Evolutionary conservation across 1,284 basidiomycete genomes (phyloP), one percentile per base, ranked within the genome.

Genomic region (Cryptococcus wingfieldii): DNA sequence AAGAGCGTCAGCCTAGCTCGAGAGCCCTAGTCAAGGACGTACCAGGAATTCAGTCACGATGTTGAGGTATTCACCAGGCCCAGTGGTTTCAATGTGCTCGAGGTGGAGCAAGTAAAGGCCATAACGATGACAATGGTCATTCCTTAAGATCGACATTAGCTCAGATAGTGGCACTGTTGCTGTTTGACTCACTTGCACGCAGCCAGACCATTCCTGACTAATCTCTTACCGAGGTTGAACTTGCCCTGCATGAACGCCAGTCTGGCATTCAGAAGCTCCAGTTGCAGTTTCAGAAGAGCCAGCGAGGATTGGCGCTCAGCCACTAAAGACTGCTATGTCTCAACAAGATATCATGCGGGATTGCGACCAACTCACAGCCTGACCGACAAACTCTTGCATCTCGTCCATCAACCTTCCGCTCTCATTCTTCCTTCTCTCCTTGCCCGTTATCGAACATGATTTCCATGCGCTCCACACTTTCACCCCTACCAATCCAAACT

Each of bases 401-500:
- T 71, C 69, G 6, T 47, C 59, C 2, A 56, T 48, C 13, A 70
- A 51, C 25, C 52, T 51, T 25, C 44, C 41, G 13, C 34, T 27
- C 34, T 67, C 62, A 10, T 46, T 28, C 23, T 49, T 38, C 4
- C 57, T 42, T 34, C 13, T 38, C 38, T 53, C 38, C 63, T 57
- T 51, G 19, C 46, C 49, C 51, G 58, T 63, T 13, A 52, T 27
- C 31, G 14, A 18, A 14, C 23, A 23, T 19, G 47, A 41, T 46
- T 28, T 34, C 47, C 38, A 25, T 37, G 12, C 9, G 12, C 49
- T 25, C 37, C 31, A 31, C 9, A 70, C 58, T 59, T 75, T 71
- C 28, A 69, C 38, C 1, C 67, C 70, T 2, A 74, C 61, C 0
- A 55, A 41, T 0, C 60, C 68, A 45, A 69, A 70, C 50, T 74